Percentiles rank a stretch among this genome's conserved stretches.
phyloP scores from a whole-genome alignment of 2,329 filamentous ascomycete species.

The Mycosphaerella sp. region DNA sequence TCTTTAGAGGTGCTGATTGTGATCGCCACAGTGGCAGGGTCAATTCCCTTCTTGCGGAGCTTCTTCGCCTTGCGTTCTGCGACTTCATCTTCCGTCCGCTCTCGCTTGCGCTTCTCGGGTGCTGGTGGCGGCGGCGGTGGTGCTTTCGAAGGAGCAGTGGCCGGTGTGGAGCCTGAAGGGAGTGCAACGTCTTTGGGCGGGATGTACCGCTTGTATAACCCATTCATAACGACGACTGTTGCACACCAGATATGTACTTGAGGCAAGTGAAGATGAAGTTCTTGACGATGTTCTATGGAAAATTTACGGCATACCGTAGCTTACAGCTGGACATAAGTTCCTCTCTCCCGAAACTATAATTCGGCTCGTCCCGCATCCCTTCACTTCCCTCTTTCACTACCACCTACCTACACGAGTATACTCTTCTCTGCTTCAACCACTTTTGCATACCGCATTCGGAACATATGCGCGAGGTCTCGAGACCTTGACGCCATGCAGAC shows the following conservation, averaged over 20 bases:
- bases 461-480: not conserved
- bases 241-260: not conserved
- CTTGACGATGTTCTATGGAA: not conserved
- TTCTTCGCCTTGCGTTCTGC: conserved; percentile 31
- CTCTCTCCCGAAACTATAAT: not conserved
- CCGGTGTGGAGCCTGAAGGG: not conserved
- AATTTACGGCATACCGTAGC: conserved; percentile 3
- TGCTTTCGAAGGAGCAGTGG: not conserved
- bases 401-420: not conserved
- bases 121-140: not conserved
- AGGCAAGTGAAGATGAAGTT: not conserved
- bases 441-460: not conserved
- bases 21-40: conserved; percentile 9
- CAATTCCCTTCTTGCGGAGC: conserved; percentile 27
- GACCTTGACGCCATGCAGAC: conserved; percentile 5
- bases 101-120: conserved; percentile 30
- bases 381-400: too few species aligned
- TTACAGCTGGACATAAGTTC: not conserved
- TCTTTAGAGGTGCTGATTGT: not conserved
- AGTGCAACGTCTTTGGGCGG: conserved; percentile 33
- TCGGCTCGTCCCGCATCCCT: not conserved
- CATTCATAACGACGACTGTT: conserved; percentile 27
- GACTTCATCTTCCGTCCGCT: conserved; percentile 28
- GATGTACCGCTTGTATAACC: conserved; percentile 44
- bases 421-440: not conserved